phyloP scores from a whole-genome alignment of 2,329 filamentous ascomycete genomes.

The Sphaerulina musiva region DNA sequence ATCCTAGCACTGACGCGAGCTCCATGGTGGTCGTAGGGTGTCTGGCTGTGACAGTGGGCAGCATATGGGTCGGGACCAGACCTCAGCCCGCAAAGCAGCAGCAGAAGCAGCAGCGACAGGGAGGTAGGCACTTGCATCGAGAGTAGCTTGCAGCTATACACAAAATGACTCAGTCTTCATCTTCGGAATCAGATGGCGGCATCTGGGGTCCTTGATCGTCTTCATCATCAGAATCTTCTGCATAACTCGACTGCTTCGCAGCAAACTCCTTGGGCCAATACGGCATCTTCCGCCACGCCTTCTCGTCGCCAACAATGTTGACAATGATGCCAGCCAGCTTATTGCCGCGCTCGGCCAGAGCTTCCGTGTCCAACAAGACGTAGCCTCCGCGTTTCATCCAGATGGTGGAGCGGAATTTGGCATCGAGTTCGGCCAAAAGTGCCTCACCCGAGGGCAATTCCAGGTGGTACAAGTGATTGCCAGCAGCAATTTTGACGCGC shows the following conservation, averaged over 20 bases:
- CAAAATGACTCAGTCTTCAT: conserved; percentile 8
- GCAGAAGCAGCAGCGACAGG: neutral
- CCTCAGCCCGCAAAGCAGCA: conserved; percentile 7
- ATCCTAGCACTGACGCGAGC: conserved; percentile 66
- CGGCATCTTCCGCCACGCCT: conserved; percentile 76
- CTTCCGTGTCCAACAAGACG: conserved; percentile 69
- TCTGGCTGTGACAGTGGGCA: conserved; percentile 59
- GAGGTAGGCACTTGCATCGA: conserved; percentile 11
- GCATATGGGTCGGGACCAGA: conserved; percentile 46
- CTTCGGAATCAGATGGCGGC: conserved; percentile 32
- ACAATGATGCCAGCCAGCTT: conserved; percentile 83
- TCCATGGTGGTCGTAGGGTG: conserved; percentile 63
- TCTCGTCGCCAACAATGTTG: conserved; percentile 88
- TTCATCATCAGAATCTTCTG: conserved; percentile 65
- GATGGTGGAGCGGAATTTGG: conserved; percentile 82
- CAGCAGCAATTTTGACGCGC: conserved; percentile 71
- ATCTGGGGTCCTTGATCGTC: conserved; percentile 44
- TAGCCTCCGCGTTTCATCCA: conserved; percentile 89
- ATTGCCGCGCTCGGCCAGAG: conserved; percentile 61
- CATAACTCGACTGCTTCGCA: conserved; percentile 51
- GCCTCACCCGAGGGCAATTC: conserved; percentile 60
- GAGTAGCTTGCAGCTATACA: conserved; percentile 9
- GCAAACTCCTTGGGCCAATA: conserved; percentile 60
- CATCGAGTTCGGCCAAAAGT: conserved; percentile 71
- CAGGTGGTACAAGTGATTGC: conserved; percentile 83